A percentile compares a stretch with the other conserved stretches of the same genome.
phyloP scores from a whole-genome alignment of 305 asterid species.

The Lippia alba region DNA sequence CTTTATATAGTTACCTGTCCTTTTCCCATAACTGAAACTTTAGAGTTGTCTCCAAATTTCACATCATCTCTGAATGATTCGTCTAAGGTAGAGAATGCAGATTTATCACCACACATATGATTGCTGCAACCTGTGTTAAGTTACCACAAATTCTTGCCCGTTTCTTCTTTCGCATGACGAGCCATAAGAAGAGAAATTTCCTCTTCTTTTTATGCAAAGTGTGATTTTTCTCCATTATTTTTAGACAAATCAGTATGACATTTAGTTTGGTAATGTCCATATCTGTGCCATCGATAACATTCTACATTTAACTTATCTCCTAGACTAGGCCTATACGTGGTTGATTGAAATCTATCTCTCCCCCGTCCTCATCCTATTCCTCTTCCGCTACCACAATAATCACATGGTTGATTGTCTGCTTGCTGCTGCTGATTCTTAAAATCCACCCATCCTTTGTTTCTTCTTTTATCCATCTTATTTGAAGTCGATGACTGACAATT shows the following conservation, averaged over 20 bases:
- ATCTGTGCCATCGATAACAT: not conserved
- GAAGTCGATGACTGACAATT: too few species aligned
- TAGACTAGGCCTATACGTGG: not conserved
- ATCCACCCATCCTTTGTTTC: too few species aligned
- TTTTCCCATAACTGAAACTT: not conserved
- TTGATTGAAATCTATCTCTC: too few species aligned
- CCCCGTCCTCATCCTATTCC: not conserved
- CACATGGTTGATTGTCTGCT: too few species aligned
- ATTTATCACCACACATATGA: not conserved
- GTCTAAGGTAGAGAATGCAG: not conserved
- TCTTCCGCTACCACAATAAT: not conserved
- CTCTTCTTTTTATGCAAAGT: not conserved
- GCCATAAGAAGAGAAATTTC: not conserved
- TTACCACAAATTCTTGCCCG: not conserved
- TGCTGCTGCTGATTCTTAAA: too few species aligned
- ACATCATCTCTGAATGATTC: not conserved
- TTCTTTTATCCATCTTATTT: too few species aligned
- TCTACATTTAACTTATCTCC: not conserved
- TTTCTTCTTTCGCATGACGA: not conserved
- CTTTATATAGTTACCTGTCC: not conserved
- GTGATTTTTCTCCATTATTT: not conserved
- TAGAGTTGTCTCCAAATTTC: not conserved
- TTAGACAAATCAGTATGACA: not conserved
- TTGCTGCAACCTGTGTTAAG: too few species aligned
- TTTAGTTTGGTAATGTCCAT: not conserved